These are phyloP conservation scores for Punctularia strigosozonata DNA, from an alignment of 768 basidiomycete species.

Conservation along the genomic window DNA sequence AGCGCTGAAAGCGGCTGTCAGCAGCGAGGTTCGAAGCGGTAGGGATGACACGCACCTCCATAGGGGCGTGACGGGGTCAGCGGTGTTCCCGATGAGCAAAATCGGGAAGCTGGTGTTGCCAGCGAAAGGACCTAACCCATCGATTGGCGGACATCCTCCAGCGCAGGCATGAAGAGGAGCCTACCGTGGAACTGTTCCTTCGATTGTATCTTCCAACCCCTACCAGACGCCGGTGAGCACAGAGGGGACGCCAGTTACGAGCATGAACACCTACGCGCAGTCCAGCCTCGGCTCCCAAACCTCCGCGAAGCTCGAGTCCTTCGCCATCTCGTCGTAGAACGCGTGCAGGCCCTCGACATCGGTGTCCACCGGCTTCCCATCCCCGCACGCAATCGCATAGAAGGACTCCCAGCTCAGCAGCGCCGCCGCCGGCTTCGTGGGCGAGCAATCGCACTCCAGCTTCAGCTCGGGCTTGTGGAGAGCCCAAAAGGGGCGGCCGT, in stretches of 20 bases:
- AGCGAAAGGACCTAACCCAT: background rate
- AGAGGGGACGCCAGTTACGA: too few relatives aligned
- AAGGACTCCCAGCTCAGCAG: too few relatives aligned
- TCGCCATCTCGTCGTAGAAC: constrained; percentile 1
- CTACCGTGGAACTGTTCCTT: constrained; percentile 7
- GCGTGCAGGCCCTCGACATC: constrained; percentile 2
- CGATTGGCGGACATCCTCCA: too few relatives aligned
- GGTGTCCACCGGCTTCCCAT: constrained; percentile 5
- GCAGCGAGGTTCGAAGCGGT: constrained; percentile 3
- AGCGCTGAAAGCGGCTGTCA: too few relatives aligned
- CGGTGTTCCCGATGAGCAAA: constrained; percentile 15
- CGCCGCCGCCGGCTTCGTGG: too few relatives aligned
- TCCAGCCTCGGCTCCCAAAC: too few relatives aligned
- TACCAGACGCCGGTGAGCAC: too few relatives aligned
- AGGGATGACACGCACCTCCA: constrained; percentile 1
- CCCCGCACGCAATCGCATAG: constrained; percentile 8
- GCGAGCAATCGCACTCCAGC: too few relatives aligned
- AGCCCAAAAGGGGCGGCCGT: too few relatives aligned
- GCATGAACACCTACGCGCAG: too few relatives aligned
- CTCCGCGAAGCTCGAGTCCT: constrained; percentile 8
- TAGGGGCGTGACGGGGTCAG: constrained; percentile 10
- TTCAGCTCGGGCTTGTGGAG: too few relatives aligned
- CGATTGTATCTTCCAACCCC: constrained; percentile 5
- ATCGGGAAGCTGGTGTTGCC: constrained; percentile 17
- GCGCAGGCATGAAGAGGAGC: background rate